Conservation (phyloP, 2,329 filamentous ascomycete species). For the Fusarium nodosum region DNA sequence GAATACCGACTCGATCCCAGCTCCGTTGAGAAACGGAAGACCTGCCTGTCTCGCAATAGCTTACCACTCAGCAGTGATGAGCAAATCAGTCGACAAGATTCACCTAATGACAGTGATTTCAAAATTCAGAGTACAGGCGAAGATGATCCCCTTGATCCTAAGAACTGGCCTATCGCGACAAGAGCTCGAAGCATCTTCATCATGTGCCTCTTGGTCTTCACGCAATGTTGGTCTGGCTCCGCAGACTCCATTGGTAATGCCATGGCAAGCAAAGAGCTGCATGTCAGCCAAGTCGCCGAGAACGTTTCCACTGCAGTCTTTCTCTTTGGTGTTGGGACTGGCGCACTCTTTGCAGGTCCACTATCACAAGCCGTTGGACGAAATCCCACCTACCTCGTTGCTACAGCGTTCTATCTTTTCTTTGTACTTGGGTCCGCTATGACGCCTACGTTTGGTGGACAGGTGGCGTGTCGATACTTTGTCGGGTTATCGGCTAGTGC, state of each 20-base stretch:
- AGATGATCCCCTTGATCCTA: conserved; percentile 57
- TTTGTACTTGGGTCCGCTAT: background rate
- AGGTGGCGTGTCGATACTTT: conserved; percentile 6
- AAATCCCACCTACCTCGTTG: conserved; percentile 53
- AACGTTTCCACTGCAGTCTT: conserved; percentile 59
- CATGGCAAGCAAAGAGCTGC: conserved; percentile 59
- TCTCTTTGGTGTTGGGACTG: conserved; percentile 54
- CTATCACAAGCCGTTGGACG: conserved; percentile 55
- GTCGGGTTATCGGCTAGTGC: conserved; percentile 13
- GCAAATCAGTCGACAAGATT: background rate
- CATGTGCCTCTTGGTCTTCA: conserved; percentile 57
- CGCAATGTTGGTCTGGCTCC: conserved; percentile 61
- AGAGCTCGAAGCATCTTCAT: conserved; percentile 52
- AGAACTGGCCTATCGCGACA: conserved; percentile 54
- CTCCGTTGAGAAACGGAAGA: background rate
- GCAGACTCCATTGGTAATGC: conserved; percentile 64
- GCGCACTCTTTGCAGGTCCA: conserved; percentile 54
- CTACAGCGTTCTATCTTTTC: background rate
- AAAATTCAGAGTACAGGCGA: background rate
- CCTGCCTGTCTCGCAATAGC: background rate
- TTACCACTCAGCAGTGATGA: background rate
- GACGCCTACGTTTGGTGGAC: conserved; percentile 16
- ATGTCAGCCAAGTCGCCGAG: conserved; percentile 63
- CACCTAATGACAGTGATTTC: background rate
- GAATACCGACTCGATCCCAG: background rate